phyloP scores from a whole-genome alignment of 2,329 filamentous ascomycete genomes.

The Aspergillus ochraceus region DNA sequence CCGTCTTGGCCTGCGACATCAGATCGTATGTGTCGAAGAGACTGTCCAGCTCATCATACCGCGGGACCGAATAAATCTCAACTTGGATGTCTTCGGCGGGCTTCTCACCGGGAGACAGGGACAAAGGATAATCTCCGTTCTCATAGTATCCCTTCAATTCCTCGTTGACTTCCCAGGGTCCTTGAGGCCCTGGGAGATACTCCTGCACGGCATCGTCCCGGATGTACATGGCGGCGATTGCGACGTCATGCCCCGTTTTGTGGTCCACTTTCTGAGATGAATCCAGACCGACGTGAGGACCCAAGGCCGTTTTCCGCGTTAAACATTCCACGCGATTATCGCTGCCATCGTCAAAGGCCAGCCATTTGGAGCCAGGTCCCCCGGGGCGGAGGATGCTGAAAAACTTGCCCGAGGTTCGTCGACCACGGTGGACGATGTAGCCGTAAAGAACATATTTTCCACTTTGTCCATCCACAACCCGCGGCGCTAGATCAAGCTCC shows the following conservation, averaged over 20 bases:
- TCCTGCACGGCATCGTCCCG: slow-evolving; percentile 49
- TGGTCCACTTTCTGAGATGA: slow-evolving; percentile 43
- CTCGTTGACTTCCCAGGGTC: slow-evolving; percentile 50
- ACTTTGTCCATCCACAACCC: slow-evolving; percentile 33
- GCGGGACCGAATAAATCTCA: slow-evolving; percentile 41
- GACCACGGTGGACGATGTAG: slow-evolving; percentile 60
- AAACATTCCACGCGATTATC: slow-evolving; percentile 58
- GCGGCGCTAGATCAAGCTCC: slow-evolving; percentile 47
- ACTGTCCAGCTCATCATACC: slow-evolving; percentile 35
- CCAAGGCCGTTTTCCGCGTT: slow-evolving; percentile 56
- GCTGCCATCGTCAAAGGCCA: slow-evolving; percentile 58
- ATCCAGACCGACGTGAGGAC: slow-evolving; percentile 51
- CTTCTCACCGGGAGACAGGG: slow-evolving; percentile 12
- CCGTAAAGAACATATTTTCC: slow-evolving; percentile 59
- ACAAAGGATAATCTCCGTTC: slow-evolving; percentile 23
- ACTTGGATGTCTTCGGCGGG: slow-evolving; percentile 32
- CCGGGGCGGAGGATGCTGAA: slow-evolving; percentile 60
- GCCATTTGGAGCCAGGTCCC: slow-evolving; percentile 58
- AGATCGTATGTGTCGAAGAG: slow-evolving; percentile 47
- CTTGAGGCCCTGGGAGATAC: slow-evolving; percentile 43
- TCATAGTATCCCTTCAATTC: slow-evolving; percentile 43
- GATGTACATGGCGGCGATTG: slow-evolving; percentile 58
- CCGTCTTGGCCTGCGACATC: slow-evolving; percentile 39
- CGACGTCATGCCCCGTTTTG: slow-evolving; percentile 48
- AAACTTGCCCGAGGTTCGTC: slow-evolving; percentile 59